Evolutionary conservation across 305 asterid species (phyloP), one percentile per base, ranked within the genome.

Genomic region (Fraxinus platypoda): DNA sequence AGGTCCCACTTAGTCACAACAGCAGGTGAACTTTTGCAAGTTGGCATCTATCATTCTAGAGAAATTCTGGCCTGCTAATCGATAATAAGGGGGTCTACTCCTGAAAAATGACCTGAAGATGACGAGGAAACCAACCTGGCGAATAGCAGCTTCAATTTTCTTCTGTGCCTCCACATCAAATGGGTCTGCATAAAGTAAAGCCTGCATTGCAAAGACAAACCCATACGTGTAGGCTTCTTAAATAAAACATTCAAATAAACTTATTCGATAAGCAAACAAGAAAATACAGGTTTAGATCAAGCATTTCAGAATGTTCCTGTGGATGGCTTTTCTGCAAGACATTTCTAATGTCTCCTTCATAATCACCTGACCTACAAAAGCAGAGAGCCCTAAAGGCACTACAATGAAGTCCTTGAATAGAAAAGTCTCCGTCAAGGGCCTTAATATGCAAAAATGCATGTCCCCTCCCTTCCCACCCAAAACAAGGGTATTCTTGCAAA

Each of bases 91-190:
- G 6, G 57, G 76, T 66, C 57, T 74, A 78, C 74, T 35, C 71
- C 78, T 49, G 68, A 54, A 37, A 43, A 73, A 46, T 78, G 62
- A 77, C 78, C 77, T 80, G 6, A 78, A 25, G 21, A 62, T 78
- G 75, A 76, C 41, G 59, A 76, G 74, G 78, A 74, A 84, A 87
- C 86, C 57, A 77, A 91, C 98, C 98, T 96, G 97, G 79, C 94
- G 98, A 84, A 96, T 96, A 30, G 97, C 89, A 4, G 90, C 98
- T 90, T 96, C 99, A 82, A 96, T 96, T 87, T 94, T 96, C 93
- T 80, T 96, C 82, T 96, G 99, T 81, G 98, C 97, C 87, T 96
- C 99, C 31, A 94, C 97, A 83, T 96, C 99, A 86, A 96, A 94
- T 79, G 99, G 99, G 92, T 96, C 99, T 31, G 99, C 98, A 87